Percentiles rank a stretch among this genome's conserved stretches.
Conservation (phyloP, 202 grass and related monocot species). For the Bolboschoenoplectus hybrid region DNA sequence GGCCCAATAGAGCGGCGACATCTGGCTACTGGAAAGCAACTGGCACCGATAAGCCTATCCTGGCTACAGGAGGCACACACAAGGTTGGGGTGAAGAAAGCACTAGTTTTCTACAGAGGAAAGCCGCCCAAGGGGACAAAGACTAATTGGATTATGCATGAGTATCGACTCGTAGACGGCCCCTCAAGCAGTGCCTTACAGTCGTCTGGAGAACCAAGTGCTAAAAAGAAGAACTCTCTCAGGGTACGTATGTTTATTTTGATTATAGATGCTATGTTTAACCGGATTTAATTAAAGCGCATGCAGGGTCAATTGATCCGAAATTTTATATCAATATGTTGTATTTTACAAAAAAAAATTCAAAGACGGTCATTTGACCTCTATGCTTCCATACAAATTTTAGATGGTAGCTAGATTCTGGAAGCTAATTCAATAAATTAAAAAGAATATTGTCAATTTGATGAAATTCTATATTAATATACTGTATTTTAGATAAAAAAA, state of each 20-base stretch:
- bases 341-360: too few species aligned
- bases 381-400: too few species aligned
- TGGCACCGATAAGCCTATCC: constrained; percentile 86
- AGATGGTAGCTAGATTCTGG: too few species aligned
- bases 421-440: not conserved
- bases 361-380: too few species aligned
- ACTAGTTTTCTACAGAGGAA: constrained; percentile 90
- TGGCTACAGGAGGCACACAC: constrained; percentile 42
- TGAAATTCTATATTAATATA: not conserved
- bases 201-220: constrained; percentile 31
- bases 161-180: constrained; percentile 40
- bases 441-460: not conserved
- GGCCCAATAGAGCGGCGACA: constrained; percentile 82
- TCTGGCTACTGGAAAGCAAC: constrained; percentile 97
- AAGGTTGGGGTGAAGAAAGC: constrained; percentile 96
- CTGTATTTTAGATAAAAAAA: not conserved
- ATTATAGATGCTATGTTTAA: not conserved
- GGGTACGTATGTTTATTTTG: constrained; percentile 48
- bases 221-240: constrained; percentile 58
- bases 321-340: too few species aligned
- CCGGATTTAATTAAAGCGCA: too few species aligned
- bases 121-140: constrained; percentile 63
- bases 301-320: too few species aligned
- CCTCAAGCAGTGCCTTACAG: not conserved
- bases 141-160: constrained; percentile 73